These are phyloP conservation scores for Podaxis rugospora DNA, from an alignment of 768 basidiomycete species.

Conservation along the genomic window DNA sequence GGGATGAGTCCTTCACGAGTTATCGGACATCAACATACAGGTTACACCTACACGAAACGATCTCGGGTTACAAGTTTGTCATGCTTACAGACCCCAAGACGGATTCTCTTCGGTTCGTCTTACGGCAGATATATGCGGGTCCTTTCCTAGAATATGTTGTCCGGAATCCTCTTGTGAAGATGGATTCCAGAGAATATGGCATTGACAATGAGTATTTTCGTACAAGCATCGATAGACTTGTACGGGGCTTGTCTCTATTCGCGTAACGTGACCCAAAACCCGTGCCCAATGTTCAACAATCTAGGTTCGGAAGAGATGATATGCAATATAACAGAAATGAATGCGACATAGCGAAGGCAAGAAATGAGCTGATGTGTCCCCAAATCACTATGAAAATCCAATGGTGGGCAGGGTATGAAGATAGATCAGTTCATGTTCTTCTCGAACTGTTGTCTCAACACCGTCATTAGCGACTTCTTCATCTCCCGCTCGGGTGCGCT, in stretches of 20 bases:
- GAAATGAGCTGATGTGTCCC: neutral
- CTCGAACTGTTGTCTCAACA: slow-evolving; percentile 79
- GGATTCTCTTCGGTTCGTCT: slow-evolving; percentile 76
- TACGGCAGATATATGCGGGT: slow-evolving; percentile 89
- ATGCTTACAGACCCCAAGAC: slow-evolving; percentile 86
- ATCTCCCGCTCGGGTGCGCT: slow-evolving; percentile 74
- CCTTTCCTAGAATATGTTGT: slow-evolving; percentile 94
- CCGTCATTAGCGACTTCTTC: slow-evolving; percentile 83
- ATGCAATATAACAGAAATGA: neutral
- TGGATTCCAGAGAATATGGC: slow-evolving; percentile 81
- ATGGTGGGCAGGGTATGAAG: neutral
- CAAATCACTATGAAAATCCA: neutral
- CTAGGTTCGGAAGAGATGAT: neutral
- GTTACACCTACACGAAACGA: slow-evolving; percentile 88
- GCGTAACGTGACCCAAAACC: slow-evolving; percentile 18
- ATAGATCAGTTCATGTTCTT: slow-evolving; percentile 7
- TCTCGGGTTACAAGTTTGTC: slow-evolving; percentile 92
- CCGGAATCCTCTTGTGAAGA: slow-evolving; percentile 79
- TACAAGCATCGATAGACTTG: slow-evolving; percentile 68
- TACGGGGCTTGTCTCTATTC: slow-evolving; percentile 55
- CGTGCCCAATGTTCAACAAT: neutral
- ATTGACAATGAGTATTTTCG: slow-evolving; percentile 94
- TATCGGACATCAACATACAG: slow-evolving; percentile 93
- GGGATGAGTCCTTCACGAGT: slow-evolving; percentile 88
- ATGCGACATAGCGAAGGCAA: neutral